phyloP scores from a whole-genome alignment of 495 filamentous ascomycete genomes.

The Aspergillus funiculosus region DNA sequence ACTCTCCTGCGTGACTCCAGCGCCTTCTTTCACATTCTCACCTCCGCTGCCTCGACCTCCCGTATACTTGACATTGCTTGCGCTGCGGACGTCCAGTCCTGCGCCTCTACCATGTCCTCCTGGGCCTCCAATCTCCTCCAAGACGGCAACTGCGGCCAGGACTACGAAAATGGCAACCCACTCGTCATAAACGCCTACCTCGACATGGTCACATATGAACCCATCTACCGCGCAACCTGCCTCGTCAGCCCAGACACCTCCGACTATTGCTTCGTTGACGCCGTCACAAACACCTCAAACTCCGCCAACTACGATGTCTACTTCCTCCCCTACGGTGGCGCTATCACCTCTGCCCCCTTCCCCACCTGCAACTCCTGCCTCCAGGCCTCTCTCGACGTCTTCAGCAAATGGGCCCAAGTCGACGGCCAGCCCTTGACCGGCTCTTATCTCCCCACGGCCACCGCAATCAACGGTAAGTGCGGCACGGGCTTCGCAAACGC shows the following conservation, averaged over 20 bases:
- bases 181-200: constrained; percentile 67
- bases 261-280: constrained; percentile 68
- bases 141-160: constrained; percentile 59
- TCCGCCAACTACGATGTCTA: constrained; percentile 71
- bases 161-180: constrained; percentile 60
- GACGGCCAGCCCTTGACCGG: constrained; percentile 50
- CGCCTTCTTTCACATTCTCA: constrained; percentile 70
- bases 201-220: constrained; percentile 65
- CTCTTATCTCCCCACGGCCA: constrained; percentile 59
- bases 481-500: constrained; percentile 57
- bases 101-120: constrained; percentile 51
- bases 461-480: constrained; percentile 59
- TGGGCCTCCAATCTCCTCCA: constrained; percentile 55
- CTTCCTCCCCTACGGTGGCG: constrained; percentile 72
- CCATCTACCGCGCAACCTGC: constrained; percentile 75
- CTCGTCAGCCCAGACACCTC: constrained; percentile 46
- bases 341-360: constrained; percentile 52
- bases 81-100: constrained; percentile 52
- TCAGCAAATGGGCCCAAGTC: constrained; percentile 54
- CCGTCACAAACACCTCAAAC: constrained; percentile 66
- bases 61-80: constrained; percentile 68
- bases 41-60: constrained; percentile 59
- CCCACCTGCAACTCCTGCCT: constrained; percentile 69
- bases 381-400: constrained; percentile 64
- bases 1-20: constrained; percentile 65